Evolutionary conservation across 495 filamentous ascomycete species (phyloP).

Genomic region (Daldinia concentrica): DNA sequence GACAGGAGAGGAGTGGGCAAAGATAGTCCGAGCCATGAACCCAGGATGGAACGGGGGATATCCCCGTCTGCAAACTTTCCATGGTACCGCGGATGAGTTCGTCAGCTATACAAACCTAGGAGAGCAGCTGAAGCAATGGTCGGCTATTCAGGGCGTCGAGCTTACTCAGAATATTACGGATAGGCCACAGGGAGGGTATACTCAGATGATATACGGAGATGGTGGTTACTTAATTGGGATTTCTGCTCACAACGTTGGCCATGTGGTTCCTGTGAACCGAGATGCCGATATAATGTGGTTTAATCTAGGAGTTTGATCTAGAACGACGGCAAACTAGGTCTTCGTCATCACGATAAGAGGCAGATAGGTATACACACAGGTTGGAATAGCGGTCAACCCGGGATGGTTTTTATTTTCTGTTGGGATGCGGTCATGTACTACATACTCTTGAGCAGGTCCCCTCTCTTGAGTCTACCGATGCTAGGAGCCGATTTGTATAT

Average conservation of each 20-base stretch:
- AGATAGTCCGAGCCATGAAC: conserved; percentile 44
- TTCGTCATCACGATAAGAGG: too few species aligned
- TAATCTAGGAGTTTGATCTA: conserved; percentile 19
- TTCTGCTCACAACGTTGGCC: conserved; percentile 58
- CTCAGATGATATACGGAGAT: conserved; percentile 56
- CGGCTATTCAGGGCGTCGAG: conserved; percentile 44
- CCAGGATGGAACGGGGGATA: conserved; percentile 49
- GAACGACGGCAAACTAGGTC: too few species aligned
- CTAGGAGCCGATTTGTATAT: background rate
- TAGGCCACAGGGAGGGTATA: conserved; percentile 52
- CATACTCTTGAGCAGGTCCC: background rate
- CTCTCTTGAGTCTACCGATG: background rate
- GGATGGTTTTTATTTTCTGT: background rate
- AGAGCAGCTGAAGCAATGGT: conserved; percentile 61
- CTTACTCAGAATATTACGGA: conserved; percentile 47
- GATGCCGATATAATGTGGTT: conserved; percentile 57
- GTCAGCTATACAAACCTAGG: conserved; percentile 48
- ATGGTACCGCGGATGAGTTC: conserved; percentile 50
- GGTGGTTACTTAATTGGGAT: conserved; percentile 53
- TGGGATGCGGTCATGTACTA: background rate
- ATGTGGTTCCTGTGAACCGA: conserved; percentile 55
- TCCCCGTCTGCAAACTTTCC: conserved; percentile 53
- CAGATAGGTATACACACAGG: too few species aligned
- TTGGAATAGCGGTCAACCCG: too few species aligned
- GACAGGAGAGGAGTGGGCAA: conserved; percentile 49